Evolutionary conservation across 805 yeast genomes (phyloP), one percentile per base, ranked within the genome.

Genomic region (Phaffomyces antillensis): DNA sequence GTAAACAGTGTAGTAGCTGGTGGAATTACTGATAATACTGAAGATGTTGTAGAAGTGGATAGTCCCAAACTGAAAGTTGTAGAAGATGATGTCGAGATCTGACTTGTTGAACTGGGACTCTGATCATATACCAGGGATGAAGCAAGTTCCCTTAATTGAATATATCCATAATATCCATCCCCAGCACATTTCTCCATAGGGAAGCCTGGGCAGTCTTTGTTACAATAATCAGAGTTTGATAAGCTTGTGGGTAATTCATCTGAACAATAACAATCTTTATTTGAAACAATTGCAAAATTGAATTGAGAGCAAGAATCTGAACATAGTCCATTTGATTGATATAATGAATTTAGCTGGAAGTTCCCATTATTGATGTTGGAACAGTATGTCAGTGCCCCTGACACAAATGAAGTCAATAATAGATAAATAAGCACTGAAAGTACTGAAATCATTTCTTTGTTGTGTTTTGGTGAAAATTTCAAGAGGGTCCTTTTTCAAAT

Each of bases 261-360:
- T 12, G 74, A 59, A 49, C 79, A 74, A 66, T 72, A 73, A 47
- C 79, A 74, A 39, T 59, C 36, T 25, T 58, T 38, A 9, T 53
- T 48, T 44, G 66, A 72, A 9, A 73, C 61, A 28, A 72, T 64
- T 12, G 70, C 76, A 32, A 69, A 67, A 4, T 65, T 55, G 47
- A 51, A 60, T 2, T 53, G 55, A 9, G 28, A n/a, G 51, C 79
- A 74, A 24, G 56, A 52, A 43, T 63, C 65, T 8, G 60, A 54
- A 49, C 79, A 74, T 13, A 54, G 54, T 1, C 79, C 79, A 47
- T 69, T 70, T 28, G 75, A 69, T 72, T 52, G 56, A 34, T 44
- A 59, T 3, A 41, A 31, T 24, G 52, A 48, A 4, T 44, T n/a
- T 12, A 28, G 36, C 2, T 39, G 35, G 15, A 46, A 37, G 1